Evolutionary conservation across 345 rosid species (phyloP), one percentile per base, ranked within the genome.

Genomic region (Hibiscus trionum): DNA sequence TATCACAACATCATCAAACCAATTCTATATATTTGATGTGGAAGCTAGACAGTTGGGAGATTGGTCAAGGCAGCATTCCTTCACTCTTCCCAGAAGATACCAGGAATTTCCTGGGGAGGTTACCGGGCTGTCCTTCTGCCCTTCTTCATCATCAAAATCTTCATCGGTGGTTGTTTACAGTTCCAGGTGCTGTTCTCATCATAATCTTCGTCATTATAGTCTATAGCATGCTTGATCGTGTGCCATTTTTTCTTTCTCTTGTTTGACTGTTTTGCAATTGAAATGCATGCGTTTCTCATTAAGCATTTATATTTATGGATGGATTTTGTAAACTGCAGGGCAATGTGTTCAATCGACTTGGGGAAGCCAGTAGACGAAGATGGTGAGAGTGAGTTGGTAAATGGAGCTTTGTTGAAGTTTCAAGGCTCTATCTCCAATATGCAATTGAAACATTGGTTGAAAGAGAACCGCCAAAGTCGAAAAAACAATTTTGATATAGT

Each of bases 61-160:
- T 74, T 94, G 97, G 98, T 94, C 98, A 27, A 79, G 63, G 73
- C 86, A 80, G 53, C 77, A 88, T 79, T 79, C 93, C 0, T 81
- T 77, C 80, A 74, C 80, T 74, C 82, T 91, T 52, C 97, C 98
- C 0, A 86, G 73, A 77, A 87, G 96, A 83, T 94, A 82, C 77
- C 97, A 84, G 82, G 98, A 94, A 77, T 94, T 91, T 81, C 98
- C 98, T 35, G 97, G 98, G 53, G 96, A 94, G 82, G 95, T 94
- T 67, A 85, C 88, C 61, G 98, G 97, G 46, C 86, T 94, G 50
- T 88, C 98, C 14, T 94, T 94, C 79, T 77, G 86, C 14, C 88
- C 92, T 0, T 73, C 84, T 11, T 76, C 97, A 19, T 90, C 91
- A 75, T 80, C 88, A 11, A 76, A 79, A 81, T 85, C 91, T 1